phyloP scores from a whole-genome alignment of 495 filamentous ascomycete species.

The Paragyromitra xinjiangensis region DNA sequence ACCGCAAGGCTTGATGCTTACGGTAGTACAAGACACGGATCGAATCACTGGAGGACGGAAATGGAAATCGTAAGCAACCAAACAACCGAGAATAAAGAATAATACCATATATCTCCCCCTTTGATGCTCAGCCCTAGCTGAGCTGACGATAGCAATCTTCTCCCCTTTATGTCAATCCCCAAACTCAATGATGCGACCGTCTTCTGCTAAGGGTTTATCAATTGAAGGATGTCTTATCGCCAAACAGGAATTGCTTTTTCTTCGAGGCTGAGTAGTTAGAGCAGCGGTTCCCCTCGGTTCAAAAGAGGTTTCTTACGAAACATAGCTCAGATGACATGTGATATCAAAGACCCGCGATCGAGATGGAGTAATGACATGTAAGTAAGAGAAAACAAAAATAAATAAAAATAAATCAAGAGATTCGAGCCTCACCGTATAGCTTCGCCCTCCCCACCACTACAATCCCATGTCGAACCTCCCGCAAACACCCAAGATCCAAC shows the following conservation, averaged over 20 bases:
- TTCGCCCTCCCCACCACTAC: no score
- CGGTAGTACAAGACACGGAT: constrained; percentile 19
- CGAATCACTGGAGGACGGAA: neutral
- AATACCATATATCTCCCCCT: neutral
- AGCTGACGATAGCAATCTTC: neutral
- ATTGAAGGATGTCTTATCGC: neutral
- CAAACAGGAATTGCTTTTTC: neutral
- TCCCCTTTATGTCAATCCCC: neutral
- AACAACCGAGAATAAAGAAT: neutral
- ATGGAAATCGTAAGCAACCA: constrained; percentile 5
- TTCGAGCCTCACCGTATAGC: no score
- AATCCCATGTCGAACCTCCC: neutral
- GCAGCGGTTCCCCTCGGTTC: neutral
- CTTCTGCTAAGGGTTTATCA: neutral
- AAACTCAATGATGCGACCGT: neutral
- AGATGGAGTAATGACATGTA: no score
- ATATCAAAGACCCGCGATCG: neutral
- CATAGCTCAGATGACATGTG: neutral
- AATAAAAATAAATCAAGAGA: neutral
- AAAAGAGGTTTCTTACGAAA: neutral
- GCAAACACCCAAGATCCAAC: neutral
- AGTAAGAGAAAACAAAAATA: neutral
- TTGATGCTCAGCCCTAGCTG: neutral
- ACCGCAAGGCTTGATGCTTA: neutral
- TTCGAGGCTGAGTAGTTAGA: neutral